phyloP scores from a whole-genome alignment of 306 rosid genomes.

The Prunus padus region DNA sequence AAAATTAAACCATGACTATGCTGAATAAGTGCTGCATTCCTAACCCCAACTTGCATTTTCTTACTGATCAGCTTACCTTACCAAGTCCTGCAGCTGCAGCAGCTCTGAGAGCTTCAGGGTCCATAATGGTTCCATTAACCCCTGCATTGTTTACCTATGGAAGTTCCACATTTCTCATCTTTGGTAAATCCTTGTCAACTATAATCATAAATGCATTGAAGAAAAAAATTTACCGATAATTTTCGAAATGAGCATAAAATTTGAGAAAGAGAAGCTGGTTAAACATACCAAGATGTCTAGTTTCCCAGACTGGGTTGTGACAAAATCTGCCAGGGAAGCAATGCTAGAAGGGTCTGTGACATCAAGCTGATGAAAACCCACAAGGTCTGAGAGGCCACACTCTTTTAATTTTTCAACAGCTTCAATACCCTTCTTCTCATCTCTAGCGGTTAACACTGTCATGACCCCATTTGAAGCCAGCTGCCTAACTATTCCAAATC shows the following conservation, averaged over 20 bases:
- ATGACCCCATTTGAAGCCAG: constrained; percentile 35
- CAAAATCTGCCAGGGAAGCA: constrained; percentile 21
- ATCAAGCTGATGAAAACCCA: constrained; percentile 23
- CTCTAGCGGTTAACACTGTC: constrained; percentile 29
- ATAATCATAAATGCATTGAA: neutral
- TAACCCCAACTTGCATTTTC: no score
- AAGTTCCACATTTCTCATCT: neutral
- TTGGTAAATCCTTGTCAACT: neutral
- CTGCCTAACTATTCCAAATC: constrained; percentile 26
- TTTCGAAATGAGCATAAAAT: neutral
- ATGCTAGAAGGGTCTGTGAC: constrained; percentile 24
- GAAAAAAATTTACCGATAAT: neutral
- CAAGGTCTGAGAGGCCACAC: neutral
- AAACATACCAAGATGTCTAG: constrained; percentile 36
- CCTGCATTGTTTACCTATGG: constrained; percentile 26
- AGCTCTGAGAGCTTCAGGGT: constrained; percentile 4
- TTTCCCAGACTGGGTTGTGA: constrained; percentile 26
- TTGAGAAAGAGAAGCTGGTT: neutral
- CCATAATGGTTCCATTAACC: neutral
- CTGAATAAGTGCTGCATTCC: no score
- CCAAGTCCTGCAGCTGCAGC: neutral
- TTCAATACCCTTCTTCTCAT: constrained; percentile 28
- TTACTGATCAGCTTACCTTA: neutral
- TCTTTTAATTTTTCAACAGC: constrained; percentile 24
- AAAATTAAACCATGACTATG: no score